These are phyloP conservation scores for Pythium biforme DNA, from an alignment of 352 stramenopile genomes.

Conservation along the genomic window DNA sequence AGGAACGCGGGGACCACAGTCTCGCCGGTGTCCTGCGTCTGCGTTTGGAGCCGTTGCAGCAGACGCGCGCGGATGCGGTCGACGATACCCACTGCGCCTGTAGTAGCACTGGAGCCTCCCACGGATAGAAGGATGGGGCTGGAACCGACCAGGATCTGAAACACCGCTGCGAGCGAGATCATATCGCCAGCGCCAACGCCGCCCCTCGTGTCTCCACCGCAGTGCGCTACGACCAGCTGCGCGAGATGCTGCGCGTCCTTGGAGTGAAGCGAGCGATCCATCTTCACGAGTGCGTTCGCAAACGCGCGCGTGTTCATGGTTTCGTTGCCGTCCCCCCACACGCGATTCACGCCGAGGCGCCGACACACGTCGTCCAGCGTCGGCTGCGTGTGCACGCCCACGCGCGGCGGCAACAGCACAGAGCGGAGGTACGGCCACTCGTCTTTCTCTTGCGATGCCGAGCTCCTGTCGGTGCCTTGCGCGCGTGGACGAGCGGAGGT, in stretches of 20 bases:
- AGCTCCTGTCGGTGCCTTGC: too few species aligned
- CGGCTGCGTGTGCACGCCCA: conserved; percentile 21
- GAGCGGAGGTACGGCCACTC: conserved; percentile 21
- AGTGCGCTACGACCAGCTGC: conserved; percentile 25
- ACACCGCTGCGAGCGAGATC: conserved; percentile 29
- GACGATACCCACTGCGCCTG: conserved; percentile 2
- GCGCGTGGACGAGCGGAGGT: too few species aligned
- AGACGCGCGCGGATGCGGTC: conserved; percentile 18
- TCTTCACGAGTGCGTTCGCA: conserved; percentile 30
- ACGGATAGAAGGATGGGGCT: too few species aligned
- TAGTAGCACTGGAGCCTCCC: too few species aligned
- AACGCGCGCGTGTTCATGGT: conserved; percentile 59
- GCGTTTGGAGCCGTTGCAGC: conserved; percentile 18
- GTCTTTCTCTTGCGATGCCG: too few species aligned
- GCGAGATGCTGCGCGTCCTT: conserved; percentile 39
- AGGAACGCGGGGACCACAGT: conserved; percentile 8
- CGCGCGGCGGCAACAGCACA: conserved; percentile 9
- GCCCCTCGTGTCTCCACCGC: conserved; percentile 6
- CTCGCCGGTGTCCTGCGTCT: conserved; percentile 1
- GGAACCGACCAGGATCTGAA: neutral
- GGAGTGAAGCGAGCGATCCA: conserved; percentile 43
- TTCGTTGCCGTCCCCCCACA: conserved; percentile 61
- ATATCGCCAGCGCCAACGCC: conserved; percentile 6
- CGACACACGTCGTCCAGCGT: conserved; percentile 49
- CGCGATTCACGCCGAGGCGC: conserved; percentile 48